Evolutionary conservation across 805 yeast genomes (phyloP).

Genomic region (Candida qinlingensis): DNA sequence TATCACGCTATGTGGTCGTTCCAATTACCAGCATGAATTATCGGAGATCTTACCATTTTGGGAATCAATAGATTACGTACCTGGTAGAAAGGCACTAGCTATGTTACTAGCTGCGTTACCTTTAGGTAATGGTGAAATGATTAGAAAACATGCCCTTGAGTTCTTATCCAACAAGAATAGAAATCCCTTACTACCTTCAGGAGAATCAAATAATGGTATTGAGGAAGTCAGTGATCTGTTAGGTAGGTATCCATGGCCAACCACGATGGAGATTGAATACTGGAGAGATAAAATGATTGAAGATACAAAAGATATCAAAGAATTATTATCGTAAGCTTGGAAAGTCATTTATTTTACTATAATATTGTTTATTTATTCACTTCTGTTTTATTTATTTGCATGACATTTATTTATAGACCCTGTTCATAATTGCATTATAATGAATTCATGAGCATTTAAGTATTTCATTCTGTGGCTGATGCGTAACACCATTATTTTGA

Average conservation of each 20-base stretch:
- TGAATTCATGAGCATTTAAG: neutral
- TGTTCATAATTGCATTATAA: neutral
- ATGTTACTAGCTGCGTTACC: constrained; percentile 30
- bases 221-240: neutral
- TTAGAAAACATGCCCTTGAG: constrained; percentile 30
- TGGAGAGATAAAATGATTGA: constrained; percentile 12
- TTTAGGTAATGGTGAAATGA: constrained; percentile 27
- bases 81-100: constrained; percentile 35
- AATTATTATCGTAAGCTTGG: neutral
- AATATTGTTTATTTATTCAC: neutral
- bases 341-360: neutral
- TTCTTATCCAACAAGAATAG: neutral
- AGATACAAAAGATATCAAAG: neutral
- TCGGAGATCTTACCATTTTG: constrained; percentile 48
- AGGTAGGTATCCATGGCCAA: constrained; percentile 35
- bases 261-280: constrained; percentile 18
- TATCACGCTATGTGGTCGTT: constrained; percentile 42
- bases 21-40: constrained; percentile 44
- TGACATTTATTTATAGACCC: neutral
- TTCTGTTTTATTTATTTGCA: too few relatives aligned
- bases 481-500: too few relatives aligned
- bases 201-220: neutral
- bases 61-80: constrained; percentile 41
- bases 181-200: too few relatives aligned
- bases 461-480: too few relatives aligned